Base-by-base conservation (phyloP, 331 rosid genomes). In the Saraca asoca region DNA sequence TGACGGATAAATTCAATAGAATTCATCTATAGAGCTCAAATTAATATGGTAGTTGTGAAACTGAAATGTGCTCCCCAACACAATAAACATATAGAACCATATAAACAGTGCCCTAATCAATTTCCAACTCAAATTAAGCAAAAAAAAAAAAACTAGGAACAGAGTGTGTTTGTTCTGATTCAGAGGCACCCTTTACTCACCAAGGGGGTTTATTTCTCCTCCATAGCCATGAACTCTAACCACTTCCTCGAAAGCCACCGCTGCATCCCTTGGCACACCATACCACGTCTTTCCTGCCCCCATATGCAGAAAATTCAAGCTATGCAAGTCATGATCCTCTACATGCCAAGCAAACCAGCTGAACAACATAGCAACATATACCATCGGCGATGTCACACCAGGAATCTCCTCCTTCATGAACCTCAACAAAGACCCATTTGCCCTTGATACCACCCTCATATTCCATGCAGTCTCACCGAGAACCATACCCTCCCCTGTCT, bases 301-400 rank as follows among this genome's bases (percentile, higher is more conserved):
- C 88, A 82, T 81, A 44, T 93, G 96, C 75, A 89, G 73, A 69
- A 85, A 93, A 77, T 89, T 93, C 77, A 93, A 76, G 76, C 98
- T 93, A 46, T 93, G 98, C 79, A 93, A 65, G 82, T 93, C 98
- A 68, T 93, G 98, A 60, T 93, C 98, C 85, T 93, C 96, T 7
- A 87, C 96, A 51, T 93, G 98, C 98, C 96, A 93, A 51, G 98
- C 98, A 58, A 93, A 93, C 98, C 96, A 93, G 66, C 98, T 93
- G 72, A 93, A 93, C 74, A 93, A 58, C 98, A 93, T 93, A 9
- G 96, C 98, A 9, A 93, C 79, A 37, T 93, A 93, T 38, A 89
- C 86, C 98, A 93, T 93, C 0, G 98, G 98, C 0, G 95, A 89
- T 3, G 98, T 93, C 7, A 93, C 98, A 6, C 96, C 96, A 0